A percentile compares a stretch with the other conserved stretches of the same genome.
These are phyloP conservation scores for Hypoxylon lienhwacheense DNA, from an alignment of 495 filamentous ascomycete species.

Conservation along the genomic window DNA sequence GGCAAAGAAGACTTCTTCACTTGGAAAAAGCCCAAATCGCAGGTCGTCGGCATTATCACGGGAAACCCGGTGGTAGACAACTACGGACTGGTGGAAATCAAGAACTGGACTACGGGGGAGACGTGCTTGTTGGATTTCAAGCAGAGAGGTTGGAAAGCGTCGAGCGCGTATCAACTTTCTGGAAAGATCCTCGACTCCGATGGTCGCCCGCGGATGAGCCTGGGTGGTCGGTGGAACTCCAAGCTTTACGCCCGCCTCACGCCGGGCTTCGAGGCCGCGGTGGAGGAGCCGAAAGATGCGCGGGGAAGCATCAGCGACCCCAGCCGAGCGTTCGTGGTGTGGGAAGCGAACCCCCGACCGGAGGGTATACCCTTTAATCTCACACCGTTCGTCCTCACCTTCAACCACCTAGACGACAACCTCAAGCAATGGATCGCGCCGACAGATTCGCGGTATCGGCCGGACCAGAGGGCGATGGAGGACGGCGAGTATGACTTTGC, in stretches of 20 bases:
- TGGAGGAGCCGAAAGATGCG: constrained; percentile 57
- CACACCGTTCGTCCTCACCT: constrained; percentile 91
- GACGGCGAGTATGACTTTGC: constrained; percentile 93
- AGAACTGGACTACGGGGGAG: constrained; percentile 94
- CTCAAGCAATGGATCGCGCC: constrained; percentile 76
- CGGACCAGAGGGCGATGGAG: constrained; percentile 98
- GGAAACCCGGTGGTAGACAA: constrained; percentile 97
- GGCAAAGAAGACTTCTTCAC: constrained; percentile 87
- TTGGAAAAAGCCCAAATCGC: constrained; percentile 98
- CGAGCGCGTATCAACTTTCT: constrained; percentile 80
- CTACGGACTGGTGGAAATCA: constrained; percentile 95
- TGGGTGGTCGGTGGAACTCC: constrained; percentile 96
- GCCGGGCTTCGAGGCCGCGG: constrained; percentile 79
- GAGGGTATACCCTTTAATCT: constrained; percentile 92
- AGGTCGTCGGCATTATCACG: constrained; percentile 97
- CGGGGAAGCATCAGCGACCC: constrained; percentile 53
- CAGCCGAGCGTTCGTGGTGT: constrained; percentile 82
- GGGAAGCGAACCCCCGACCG: constrained; percentile 83
- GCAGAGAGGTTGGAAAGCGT: constrained; percentile 89
- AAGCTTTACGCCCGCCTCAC: constrained; percentile 93
- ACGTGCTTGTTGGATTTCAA: constrained; percentile 93
- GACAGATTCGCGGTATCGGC: constrained; percentile 86
- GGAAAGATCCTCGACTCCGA: constrained; percentile 78
- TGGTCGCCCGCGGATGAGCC: constrained; percentile 77
- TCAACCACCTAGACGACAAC: constrained; percentile 81